Evolutionary conservation across 2,329 filamentous ascomycete genomes (phyloP), one percentile per base, ranked within the genome.

Genomic region (Leptographium lundbergii): DNA sequence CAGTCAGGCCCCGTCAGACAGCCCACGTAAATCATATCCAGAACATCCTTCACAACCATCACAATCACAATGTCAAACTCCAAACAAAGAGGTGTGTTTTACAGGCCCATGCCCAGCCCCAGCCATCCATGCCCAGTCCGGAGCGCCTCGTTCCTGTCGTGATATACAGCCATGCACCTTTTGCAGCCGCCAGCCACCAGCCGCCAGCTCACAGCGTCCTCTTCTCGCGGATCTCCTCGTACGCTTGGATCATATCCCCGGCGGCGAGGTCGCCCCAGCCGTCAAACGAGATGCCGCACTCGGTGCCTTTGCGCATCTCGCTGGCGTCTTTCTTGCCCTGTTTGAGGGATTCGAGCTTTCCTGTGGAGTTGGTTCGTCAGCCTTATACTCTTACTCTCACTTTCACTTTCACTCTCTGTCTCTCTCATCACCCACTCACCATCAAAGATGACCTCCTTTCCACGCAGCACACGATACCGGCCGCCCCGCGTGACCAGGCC

Each of bases 291-390:
- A 99, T 86, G 64, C 94, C 94, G 67, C 94, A 99, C 72, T 99
- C 94, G n/a, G 81, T 83, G 60, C 91, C 91, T 73, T 95, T 97
- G 67, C 84, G 85, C 84, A 95, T 94, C 68, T 96, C 89, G 53
- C 77, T 76, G 34, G 94, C 88, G 64, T 96, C 89, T 70, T 95
- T 95, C 79, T 97, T 96, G 70, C 88, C 84, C 67, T 95, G 88
- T 75, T 94, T 96, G 60, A 99, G 82, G 1, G 89, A 89, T 22
- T 83, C 80, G 51, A 97, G 81, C 57, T 79, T 80, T 64, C 91
- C 92, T 96, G 32, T 34, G 32, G 9, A 34, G 32, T 34, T 10
- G 9, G n/a, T n/a, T n/a, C n/a, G n/a, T 7, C 9, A 5, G 32
- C 32, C 10, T 19, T 5, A 45, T 34, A 34, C 32, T 10, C 32